Conservation (phyloP, 208 protist species). For the Leishmania tropica region DNA sequence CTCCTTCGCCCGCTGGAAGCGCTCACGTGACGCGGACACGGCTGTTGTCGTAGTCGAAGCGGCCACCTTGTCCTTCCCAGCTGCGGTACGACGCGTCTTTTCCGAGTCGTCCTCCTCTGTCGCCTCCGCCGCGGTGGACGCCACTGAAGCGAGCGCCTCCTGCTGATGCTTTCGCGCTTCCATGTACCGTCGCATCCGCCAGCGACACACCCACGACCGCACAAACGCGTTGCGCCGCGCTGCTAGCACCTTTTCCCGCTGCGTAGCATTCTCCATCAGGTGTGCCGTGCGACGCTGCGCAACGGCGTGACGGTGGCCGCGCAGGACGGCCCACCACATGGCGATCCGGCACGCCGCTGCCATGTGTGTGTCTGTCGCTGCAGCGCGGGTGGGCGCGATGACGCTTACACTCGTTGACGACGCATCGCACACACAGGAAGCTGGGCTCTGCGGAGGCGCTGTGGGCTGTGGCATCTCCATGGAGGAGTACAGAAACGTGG, state of each 20-base stretch:
- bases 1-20: conserved; percentile 63
- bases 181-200: conserved; percentile 28
- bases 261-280: conserved; percentile 19
- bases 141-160: conserved; percentile 1
- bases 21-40: conserved; percentile 47
- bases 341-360: conserved; percentile 36
- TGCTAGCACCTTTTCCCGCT: conserved; percentile 31
- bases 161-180: conserved; percentile 21
- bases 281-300: conserved; percentile 19
- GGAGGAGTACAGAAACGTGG: background rate
- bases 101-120: background rate
- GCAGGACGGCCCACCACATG: conserved; percentile 27
- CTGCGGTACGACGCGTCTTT: background rate
- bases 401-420: background rate
- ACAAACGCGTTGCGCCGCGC: conserved; percentile 36
- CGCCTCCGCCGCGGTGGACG: background rate
- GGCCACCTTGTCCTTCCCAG: background rate
- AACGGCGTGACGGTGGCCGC: conserved; percentile 10
- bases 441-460: background rate
- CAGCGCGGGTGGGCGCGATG: background rate
- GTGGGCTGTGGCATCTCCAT: conserved; percentile 11
- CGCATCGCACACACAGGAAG: background rate
- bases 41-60: background rate
- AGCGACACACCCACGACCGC: conserved; percentile 34
- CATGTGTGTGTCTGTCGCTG: background rate